Evolutionary conservation across 768 basidiomycete species (phyloP).

Genomic region (Paxillus involutus): DNA sequence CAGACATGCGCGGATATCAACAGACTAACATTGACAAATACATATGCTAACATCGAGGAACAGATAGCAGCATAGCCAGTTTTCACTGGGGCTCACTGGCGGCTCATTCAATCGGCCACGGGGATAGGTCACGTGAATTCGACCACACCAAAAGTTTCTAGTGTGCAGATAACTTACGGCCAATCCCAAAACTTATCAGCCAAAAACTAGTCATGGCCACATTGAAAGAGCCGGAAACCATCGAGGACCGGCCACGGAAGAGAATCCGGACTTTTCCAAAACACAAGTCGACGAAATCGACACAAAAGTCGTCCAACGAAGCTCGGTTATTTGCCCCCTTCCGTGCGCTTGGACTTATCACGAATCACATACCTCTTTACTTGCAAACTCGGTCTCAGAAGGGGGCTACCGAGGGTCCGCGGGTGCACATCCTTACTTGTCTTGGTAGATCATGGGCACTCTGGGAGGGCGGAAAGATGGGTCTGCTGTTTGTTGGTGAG

Average conservation of each 20-base stretch:
- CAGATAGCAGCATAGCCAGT: too few species aligned
- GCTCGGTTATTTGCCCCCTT: conserved; percentile 77
- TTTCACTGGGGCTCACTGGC: too few species aligned
- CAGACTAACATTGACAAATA: too few species aligned
- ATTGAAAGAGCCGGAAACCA: conserved; percentile 11
- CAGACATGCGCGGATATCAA: too few species aligned
- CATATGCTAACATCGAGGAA: too few species aligned
- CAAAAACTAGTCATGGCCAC: conserved; percentile 16
- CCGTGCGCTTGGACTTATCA: conserved; percentile 91
- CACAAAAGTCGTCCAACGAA: conserved; percentile 12
- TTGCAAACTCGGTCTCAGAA: conserved; percentile 84
- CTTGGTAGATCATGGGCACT: conserved; percentile 89
- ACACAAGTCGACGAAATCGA: background rate
- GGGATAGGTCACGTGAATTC: too few species aligned
- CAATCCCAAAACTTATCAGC: background rate
- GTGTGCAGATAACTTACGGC: too few species aligned
- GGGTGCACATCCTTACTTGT: conserved; percentile 82
- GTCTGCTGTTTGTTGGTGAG: conserved; percentile 89
- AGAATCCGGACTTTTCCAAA: conserved; percentile 15
- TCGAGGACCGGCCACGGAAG: conserved; percentile 25
- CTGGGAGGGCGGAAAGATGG: conserved; percentile 96
- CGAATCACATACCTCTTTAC: conserved; percentile 87
- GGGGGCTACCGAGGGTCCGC: conserved; percentile 81
- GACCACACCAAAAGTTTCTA: too few species aligned
- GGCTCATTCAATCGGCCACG: too few species aligned